phyloP scores from a whole-genome alignment of 2,329 filamentous ascomycete species.

The Fusarium haematococcum region DNA sequence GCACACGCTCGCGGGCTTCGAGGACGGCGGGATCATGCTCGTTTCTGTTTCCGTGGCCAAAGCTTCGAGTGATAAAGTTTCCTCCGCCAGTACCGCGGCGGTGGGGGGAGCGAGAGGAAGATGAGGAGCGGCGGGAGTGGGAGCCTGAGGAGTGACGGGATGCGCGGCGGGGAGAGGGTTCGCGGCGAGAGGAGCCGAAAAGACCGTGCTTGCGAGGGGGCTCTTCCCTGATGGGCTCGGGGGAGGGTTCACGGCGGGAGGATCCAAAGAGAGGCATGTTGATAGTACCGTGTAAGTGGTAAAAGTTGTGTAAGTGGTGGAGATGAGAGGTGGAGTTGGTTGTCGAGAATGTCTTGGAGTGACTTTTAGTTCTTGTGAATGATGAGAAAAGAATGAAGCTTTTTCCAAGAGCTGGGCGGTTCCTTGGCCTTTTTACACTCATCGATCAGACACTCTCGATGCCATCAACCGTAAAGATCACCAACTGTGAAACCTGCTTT shows the following conservation, averaged over 20 bases:
- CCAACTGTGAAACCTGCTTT: slow-evolving; percentile 35
- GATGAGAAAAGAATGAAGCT: slow-evolving; percentile 23
- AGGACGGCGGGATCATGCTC: slow-evolving; percentile 72
- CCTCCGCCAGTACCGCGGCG: slow-evolving; percentile 37
- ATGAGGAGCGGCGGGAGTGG: slow-evolving; percentile 24
- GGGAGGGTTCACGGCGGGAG: slow-evolving; percentile 44
- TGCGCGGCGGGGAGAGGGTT: slow-evolving; percentile 39
- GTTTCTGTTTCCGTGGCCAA: slow-evolving; percentile 55
- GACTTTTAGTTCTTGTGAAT: background rate
- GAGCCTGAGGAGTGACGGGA: slow-evolving; percentile 18
- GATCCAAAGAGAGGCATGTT: slow-evolving; percentile 50
- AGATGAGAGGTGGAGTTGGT: background rate
- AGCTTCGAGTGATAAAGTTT: slow-evolving; percentile 55
- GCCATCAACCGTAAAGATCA: slow-evolving; percentile 12
- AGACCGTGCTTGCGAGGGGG: slow-evolving; percentile 50
- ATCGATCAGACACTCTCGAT: background rate
- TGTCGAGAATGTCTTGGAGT: background rate
- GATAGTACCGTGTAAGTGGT: background rate
- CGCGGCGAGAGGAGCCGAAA: slow-evolving; percentile 48
- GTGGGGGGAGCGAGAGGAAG: slow-evolving; percentile 29
- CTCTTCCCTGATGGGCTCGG: slow-evolving; percentile 47
- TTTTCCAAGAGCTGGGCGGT: slow-evolving; percentile 18
- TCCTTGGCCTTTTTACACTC: slow-evolving; percentile 34
- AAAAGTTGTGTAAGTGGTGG: background rate
- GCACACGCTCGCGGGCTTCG: slow-evolving; percentile 70